phyloP scores from a whole-genome alignment of 1,284 basidiomycete genomes.

The Apiotrichum laibachii region DNA sequence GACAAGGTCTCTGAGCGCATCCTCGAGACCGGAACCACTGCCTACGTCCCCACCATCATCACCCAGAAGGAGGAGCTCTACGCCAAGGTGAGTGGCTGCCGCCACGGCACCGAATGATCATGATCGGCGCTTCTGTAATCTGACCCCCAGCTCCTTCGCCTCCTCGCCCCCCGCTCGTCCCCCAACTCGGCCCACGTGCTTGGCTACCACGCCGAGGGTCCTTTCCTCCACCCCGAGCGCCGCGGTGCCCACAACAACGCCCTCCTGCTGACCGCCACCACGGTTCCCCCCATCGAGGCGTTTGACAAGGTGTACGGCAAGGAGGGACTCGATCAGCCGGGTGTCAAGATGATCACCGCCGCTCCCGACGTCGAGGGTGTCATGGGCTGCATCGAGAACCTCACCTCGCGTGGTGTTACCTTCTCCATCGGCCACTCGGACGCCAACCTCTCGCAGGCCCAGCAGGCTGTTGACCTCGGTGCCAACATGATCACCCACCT shows the following conservation, averaged over 20 bases:
- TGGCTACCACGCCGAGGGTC: slow-evolving; percentile 87
- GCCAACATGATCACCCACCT: slow-evolving; percentile 84
- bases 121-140: background rate
- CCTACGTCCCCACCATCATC: slow-evolving; percentile 69
- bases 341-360: slow-evolving; percentile 77
- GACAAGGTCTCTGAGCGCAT: slow-evolving; percentile 69
- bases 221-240: slow-evolving; percentile 67
- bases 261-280: slow-evolving; percentile 62
- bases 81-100: slow-evolving; percentile 54
- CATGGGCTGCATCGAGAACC: slow-evolving; percentile 62
- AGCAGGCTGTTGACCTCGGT: slow-evolving; percentile 43
- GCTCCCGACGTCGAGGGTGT: slow-evolving; percentile 84
- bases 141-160: slow-evolving; percentile 53
- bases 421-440: slow-evolving; percentile 80
- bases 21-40: slow-evolving; percentile 81
- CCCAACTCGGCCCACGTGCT: slow-evolving; percentile 60
- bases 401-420: slow-evolving; percentile 65
- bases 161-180: slow-evolving; percentile 46
- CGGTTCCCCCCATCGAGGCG: slow-evolving; percentile 35
- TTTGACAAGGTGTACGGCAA: slow-evolving; percentile 73
- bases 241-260: slow-evolving; percentile 74
- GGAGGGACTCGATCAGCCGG: slow-evolving; percentile 54
- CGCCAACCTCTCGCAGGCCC: slow-evolving; percentile 39
- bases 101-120: background rate
- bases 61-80: slow-evolving; percentile 43